Conservation (phyloP, 2,329 filamentous ascomycete species). For the Nemania abortiva region DNA sequence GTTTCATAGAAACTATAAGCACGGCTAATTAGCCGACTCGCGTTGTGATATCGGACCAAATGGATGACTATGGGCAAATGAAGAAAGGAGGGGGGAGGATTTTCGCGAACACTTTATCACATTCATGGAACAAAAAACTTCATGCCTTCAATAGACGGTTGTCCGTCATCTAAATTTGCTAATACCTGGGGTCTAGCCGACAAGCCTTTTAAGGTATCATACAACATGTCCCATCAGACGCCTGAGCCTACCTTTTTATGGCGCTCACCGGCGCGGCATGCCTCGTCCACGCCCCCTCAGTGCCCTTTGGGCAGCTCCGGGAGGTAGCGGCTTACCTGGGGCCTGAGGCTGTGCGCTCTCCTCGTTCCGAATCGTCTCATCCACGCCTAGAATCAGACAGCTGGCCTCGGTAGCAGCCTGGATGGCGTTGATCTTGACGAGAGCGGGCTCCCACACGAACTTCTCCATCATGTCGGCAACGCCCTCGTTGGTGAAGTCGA, state of each 20-base stretch:
- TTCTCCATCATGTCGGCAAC: constrained; percentile 93
- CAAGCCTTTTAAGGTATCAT: constrained; percentile 41
- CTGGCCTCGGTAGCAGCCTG: constrained; percentile 95
- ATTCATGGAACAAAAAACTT: background rate
- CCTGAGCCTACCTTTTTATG: constrained; percentile 4
- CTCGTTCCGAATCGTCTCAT: constrained; percentile 99
- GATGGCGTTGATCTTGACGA: constrained; percentile 97
- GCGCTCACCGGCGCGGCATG: constrained; percentile 81
- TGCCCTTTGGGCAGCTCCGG: constrained; percentile 88
- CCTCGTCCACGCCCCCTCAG: constrained; percentile 85
- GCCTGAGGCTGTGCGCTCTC: constrained; percentile 88
- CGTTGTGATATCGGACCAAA: too few species aligned
- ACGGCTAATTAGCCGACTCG: too few species aligned
- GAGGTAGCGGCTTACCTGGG: constrained; percentile 79
- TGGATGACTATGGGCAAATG: too few species aligned
- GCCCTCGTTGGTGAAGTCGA: constrained; percentile 93
- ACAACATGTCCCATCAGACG: constrained; percentile 28
- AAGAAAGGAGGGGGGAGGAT: background rate
- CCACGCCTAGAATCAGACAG: constrained; percentile 94
- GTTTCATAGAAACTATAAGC: too few species aligned
- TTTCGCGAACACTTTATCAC: background rate
- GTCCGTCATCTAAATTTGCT: constrained; percentile 36
- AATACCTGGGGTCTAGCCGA: constrained; percentile 40
- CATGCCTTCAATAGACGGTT: constrained; percentile 22
- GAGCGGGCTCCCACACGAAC: constrained; percentile 96